phyloP scores from a whole-genome alignment of 495 filamentous ascomycete genomes.

The Tuber aestivum region DNA sequence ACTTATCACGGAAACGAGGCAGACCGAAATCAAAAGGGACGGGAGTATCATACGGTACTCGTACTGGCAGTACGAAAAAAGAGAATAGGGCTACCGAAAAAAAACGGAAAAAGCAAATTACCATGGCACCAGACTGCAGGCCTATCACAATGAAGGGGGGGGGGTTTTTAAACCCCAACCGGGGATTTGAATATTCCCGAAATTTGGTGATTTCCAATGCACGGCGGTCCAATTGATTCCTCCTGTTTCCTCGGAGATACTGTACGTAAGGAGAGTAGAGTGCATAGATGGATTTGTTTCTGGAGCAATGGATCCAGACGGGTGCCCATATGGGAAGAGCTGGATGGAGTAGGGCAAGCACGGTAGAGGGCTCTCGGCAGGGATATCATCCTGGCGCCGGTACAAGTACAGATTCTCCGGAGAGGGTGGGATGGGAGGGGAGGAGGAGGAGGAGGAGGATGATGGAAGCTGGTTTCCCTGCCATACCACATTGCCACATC shows the following conservation, averaged over 20 bases:
- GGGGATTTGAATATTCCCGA: slow-evolving; percentile 1
- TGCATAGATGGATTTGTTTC: background rate
- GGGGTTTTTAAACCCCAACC: background rate
- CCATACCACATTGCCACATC: background rate
- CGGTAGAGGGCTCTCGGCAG: background rate
- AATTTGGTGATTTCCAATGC: background rate
- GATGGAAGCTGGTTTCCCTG: background rate
- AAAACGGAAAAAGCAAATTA: too few species aligned
- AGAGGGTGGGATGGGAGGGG: background rate
- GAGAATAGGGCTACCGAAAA: background rate
- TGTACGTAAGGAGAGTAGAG: background rate
- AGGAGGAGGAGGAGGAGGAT: too few species aligned
- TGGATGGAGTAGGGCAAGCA: background rate
- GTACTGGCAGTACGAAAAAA: background rate
- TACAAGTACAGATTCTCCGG: background rate
- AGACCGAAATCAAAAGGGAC: background rate
- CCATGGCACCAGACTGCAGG: background rate
- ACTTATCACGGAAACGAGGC: background rate
- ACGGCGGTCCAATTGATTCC: background rate
- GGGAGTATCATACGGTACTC: too few species aligned
- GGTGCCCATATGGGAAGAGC: background rate
- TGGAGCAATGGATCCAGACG: background rate
- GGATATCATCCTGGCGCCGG: background rate
- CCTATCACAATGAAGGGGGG: background rate
- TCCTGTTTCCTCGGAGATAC: background rate